Percentiles rank a stretch among this genome's conserved stretches.
Conservation (phyloP, 129 eudicot species). For the Flaveria bidentis region DNA sequence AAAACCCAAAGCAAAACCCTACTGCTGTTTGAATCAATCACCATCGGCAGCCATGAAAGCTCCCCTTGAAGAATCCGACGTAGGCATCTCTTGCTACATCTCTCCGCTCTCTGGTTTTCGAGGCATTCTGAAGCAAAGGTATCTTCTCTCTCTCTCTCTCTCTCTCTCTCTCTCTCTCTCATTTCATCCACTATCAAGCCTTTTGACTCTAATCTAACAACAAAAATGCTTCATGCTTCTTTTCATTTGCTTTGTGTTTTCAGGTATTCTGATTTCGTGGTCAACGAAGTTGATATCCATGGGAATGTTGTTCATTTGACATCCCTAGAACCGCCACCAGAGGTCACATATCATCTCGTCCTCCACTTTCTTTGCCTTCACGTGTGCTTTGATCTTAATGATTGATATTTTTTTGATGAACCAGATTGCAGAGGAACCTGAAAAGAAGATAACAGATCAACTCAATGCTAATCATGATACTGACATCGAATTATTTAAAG, state of each 20-base stretch:
- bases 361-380: conserved; percentile 9
- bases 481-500: conserved; percentile 77
- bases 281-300: conserved; percentile 90
- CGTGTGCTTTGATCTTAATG: not conserved
- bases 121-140: conserved; percentile 95
- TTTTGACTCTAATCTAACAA: not conserved
- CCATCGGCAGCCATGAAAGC: conserved; percentile 35
- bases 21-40: conserved; percentile 13
- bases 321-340: conserved; percentile 60
- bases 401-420: conserved; percentile 15
- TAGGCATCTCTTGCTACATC: conserved; percentile 82
- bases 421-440: conserved; percentile 63
- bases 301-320: conserved; percentile 88
- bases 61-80: conserved; percentile 68
- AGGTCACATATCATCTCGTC: conserved; percentile 46
- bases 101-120: conserved; percentile 86
- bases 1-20: conserved; percentile 20
- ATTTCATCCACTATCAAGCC: not conserved
- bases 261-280: conserved; percentile 95
- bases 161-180: not conserved
- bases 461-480: conserved; percentile 47
- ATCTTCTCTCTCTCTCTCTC: not conserved
- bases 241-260: conserved; percentile 9
- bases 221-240: not conserved
- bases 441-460: conserved; percentile 48